Evolutionary conservation across 73 alveolate genomes (phyloP), one percentile per base, ranked within the genome.

Genomic region (Paramecium sexaurelia): DNA sequence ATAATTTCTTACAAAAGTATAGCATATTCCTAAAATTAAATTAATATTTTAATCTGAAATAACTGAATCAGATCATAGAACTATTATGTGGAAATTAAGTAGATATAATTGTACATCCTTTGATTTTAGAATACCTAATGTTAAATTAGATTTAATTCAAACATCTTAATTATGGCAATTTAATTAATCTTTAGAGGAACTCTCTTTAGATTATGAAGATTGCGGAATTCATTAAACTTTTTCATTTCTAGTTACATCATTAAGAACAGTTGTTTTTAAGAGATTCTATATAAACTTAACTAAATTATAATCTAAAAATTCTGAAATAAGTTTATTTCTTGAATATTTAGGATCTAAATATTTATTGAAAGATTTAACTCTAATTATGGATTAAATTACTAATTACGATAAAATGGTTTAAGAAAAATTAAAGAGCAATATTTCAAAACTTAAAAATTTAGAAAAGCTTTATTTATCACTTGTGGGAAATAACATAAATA

Each of bases 311-410:
- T 39, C 73, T 9, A 41, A 78, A 40, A 45, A 61, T 29, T 26
- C 83, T 22, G 90, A 78, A 45, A 40, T 78, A 24, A 24, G 68
- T 41, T 24, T 78, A 6, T 9, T 78, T 22, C 40, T 39, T 78
- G 90, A 78, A 24, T 45, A 78, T 78, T 78, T 78, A 15, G 68
- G 75, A 78, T 20, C 68, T 6, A 78, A 41, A 33, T 10, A n/a
- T 3, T 32, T 6, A 19, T 8, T 78, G 5, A 78, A 43, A 24
- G 71, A 43, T 5, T 26, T 78, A 41, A 78, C 90, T 6, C 20
- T 78, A 40, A 78, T 78, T 24, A 29, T 78, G 43, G 75, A 78
- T 45, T 41, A 37, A 1, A 37, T 78, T 32, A 32, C 29, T 3
- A 20, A 78, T 15, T 78, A 29, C 41, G 75, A 78, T 13, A 26